These are phyloP conservation scores for Schoenoplectus tabernaemontani DNA, from an alignment of 202 grass and related monocot genomes.

Conservation along the genomic window DNA sequence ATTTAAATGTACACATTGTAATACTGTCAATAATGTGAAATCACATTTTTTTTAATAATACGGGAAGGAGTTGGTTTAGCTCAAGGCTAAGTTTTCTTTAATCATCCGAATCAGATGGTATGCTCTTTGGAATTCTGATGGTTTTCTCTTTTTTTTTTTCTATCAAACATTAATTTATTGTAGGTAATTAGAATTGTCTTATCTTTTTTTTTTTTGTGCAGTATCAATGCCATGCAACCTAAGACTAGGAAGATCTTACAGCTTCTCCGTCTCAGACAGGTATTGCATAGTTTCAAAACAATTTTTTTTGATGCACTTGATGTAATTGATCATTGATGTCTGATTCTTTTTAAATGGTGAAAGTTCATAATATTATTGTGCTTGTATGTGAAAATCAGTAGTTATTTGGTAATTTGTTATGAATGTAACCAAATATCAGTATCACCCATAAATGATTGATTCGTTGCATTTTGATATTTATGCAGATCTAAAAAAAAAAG, in stretches of 20 bases:
- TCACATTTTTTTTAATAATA: constrained; percentile 14
- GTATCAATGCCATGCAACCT: constrained; percentile 91
- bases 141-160: not conserved
- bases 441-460: not conserved
- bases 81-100: constrained; percentile 70
- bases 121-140: not conserved
- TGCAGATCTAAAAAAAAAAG: constrained; percentile 38
- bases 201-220: constrained; percentile 10
- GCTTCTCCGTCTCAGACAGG: constrained; percentile 79
- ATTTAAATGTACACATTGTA: no score
- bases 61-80: constrained; percentile 65
- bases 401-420: not conserved
- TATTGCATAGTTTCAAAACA: not conserved
- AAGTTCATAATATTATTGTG: not conserved
- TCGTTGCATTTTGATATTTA: not conserved
- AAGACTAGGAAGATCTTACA: constrained; percentile 90
- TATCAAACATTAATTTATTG: not conserved
- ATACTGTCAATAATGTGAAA: not conserved
- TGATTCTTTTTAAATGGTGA: not conserved
- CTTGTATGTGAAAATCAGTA: not conserved
- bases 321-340: not conserved
- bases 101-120: constrained; percentile 73
- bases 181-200: no score
- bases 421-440: not conserved
- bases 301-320: not conserved